A percentile compares a stretch with the other conserved stretches of the same genome.
phyloP scores from a whole-genome alignment of 306 rosid species.

The Abrus precatorius region DNA sequence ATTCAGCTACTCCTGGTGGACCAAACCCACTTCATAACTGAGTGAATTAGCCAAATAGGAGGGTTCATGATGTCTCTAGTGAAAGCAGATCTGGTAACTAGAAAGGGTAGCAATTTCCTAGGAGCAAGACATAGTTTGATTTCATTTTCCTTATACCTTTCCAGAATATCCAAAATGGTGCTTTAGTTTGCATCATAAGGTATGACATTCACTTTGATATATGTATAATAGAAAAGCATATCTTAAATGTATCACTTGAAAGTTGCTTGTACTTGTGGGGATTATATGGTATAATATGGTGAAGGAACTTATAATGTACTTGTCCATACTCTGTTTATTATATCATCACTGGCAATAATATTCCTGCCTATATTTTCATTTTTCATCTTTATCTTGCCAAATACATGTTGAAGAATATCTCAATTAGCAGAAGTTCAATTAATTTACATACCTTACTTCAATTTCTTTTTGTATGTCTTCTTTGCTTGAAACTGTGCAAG shows the following conservation, averaged over 20 bases:
- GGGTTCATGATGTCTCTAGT: conserved; percentile 31
- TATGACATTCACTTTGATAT: conserved; percentile 28
- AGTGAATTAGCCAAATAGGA: neutral
- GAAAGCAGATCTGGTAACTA: conserved; percentile 47
- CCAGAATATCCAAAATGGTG: conserved; percentile 6
- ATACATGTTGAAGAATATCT: neutral
- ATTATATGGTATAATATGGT: conserved; percentile 22
- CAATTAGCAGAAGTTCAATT: neutral
- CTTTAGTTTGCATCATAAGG: conserved; percentile 29
- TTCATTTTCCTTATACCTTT: conserved; percentile 19
- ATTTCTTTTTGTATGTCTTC: conserved; percentile 4
- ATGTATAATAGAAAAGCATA: conserved; percentile 1
- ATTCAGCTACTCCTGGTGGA: conserved; percentile 66
- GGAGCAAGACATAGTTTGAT: conserved; percentile 15
- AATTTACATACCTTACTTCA: neutral
- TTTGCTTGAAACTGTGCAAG: conserved; percentile 11
- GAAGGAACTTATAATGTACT: conserved; percentile 24
- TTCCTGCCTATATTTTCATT: neutral
- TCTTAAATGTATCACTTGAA: conserved; percentile 12
- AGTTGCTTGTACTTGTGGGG: conserved; percentile 1
- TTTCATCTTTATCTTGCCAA: conserved; percentile 25
- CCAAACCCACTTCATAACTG: conserved; percentile 84
- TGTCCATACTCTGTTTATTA: conserved; percentile 14
- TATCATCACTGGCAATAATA: conserved; percentile 3
- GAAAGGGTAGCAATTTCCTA: conserved; percentile 13